Percentiles rank a stretch among this genome's conserved stretches.
Conservation (phyloP, 2,329 filamentous ascomycete species). For the Cladosporium sp. region DNA sequence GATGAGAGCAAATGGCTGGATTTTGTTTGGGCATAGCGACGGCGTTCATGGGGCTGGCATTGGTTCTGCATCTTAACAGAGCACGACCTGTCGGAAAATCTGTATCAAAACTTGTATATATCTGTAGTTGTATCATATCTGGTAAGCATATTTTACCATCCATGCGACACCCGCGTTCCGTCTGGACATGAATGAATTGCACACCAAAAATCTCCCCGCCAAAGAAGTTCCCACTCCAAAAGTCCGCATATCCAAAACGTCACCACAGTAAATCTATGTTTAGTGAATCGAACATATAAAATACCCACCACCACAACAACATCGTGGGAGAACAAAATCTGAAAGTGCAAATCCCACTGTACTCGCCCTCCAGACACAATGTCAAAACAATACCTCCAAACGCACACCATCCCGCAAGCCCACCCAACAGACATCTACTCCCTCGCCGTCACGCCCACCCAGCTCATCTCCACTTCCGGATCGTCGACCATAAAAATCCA, state of each 20-base stretch:
- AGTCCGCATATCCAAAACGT: constrained; percentile 17
- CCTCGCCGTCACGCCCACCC: constrained; percentile 40
- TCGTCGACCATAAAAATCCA: constrained; percentile 80
- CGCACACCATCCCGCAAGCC: constrained; percentile 78
- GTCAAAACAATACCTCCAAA: constrained; percentile 98
- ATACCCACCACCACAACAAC: neutral
- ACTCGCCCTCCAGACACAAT: neutral
- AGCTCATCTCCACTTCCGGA: constrained; percentile 79
- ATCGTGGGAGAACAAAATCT: neutral
- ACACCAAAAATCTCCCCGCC: constrained; percentile 7
- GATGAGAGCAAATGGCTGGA: constrained; percentile 12
- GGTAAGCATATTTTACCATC: neutral
- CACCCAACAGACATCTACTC: constrained; percentile 39
- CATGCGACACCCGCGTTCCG: constrained; percentile 17
- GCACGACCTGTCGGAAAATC: constrained; percentile 1
- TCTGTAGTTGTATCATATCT: constrained; percentile 10
- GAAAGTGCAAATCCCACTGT: neutral
- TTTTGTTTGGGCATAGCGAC: constrained; percentile 18
- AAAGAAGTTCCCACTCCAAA: constrained; percentile 1
- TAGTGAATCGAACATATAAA: neutral
- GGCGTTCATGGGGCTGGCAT: constrained; percentile 13
- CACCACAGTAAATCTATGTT: constrained; percentile 13
- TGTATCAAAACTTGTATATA: constrained; percentile 16
- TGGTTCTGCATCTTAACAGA: constrained; percentile 8
- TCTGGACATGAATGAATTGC: constrained; percentile 14